These are phyloP conservation scores for Chytriomyces sp. DNA, from an alignment of 192 early-diverging fungal genomes.

Conservation along the genomic window DNA sequence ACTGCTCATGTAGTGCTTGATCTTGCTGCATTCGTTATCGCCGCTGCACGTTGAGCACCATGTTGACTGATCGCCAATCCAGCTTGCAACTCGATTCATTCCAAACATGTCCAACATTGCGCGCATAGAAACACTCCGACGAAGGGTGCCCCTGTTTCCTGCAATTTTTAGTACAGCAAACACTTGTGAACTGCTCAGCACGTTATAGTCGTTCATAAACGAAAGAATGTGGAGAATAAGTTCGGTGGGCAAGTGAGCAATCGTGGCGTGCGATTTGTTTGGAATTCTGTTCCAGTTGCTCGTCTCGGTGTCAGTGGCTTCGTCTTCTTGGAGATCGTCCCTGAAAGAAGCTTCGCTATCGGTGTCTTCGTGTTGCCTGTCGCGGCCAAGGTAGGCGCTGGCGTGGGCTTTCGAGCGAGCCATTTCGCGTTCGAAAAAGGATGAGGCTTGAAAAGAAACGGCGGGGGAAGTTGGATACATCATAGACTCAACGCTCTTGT, in stretches of 20 bases:
- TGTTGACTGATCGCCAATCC: constrained; percentile 7
- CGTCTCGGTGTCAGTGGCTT: background rate
- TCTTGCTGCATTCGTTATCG: constrained; percentile 26
- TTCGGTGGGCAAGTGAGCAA: constrained; percentile 32
- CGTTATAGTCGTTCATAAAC: constrained; percentile 23
- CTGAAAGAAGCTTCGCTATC: background rate
- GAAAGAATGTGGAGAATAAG: constrained; percentile 38
- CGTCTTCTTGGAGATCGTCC: background rate
- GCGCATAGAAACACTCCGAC: background rate
- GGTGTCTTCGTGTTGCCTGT: background rate
- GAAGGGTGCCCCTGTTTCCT: constrained; percentile 16
- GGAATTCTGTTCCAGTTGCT: background rate
- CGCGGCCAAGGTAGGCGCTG: background rate
- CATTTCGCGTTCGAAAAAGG: constrained; percentile 12
- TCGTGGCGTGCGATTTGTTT: background rate
- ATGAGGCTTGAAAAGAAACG: background rate
- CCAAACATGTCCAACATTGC: constrained; percentile 23
- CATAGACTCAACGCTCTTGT: constrained; percentile 18
- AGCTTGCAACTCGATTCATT: constrained; percentile 17
- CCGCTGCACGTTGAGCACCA: constrained; percentile 24
- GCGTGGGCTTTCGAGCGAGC: background rate
- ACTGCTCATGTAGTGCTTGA: constrained; percentile 40
- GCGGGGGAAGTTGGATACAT: background rate
- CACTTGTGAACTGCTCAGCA: constrained; percentile 20
- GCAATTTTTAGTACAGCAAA: constrained; percentile 13